phyloP scores from a whole-genome alignment of 2,329 filamentous ascomycete species.

The Colletotrichum theobromicola region DNA sequence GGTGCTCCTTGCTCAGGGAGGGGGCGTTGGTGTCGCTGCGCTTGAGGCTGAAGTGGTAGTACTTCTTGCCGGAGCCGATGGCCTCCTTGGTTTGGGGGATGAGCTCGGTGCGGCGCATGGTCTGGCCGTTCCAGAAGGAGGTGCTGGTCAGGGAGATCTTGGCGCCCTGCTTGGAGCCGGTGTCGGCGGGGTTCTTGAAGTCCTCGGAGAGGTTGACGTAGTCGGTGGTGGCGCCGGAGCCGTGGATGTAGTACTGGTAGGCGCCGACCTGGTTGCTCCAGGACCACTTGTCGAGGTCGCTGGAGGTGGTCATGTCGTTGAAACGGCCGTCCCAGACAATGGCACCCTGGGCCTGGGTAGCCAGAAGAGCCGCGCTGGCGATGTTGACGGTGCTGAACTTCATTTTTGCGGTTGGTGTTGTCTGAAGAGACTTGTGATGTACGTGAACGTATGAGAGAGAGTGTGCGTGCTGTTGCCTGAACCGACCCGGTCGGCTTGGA shows the following conservation, averaged over 20 bases:
- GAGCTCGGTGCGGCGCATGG: constrained; percentile 75
- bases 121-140: constrained; percentile 75
- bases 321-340: constrained; percentile 71
- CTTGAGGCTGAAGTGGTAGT: constrained; percentile 76
- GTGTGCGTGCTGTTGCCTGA: neutral
- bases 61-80: constrained; percentile 69
- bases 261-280: constrained; percentile 72
- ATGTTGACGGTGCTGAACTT: constrained; percentile 16
- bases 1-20: constrained; percentile 68
- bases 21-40: constrained; percentile 65
- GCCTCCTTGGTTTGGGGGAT: constrained; percentile 73
- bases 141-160: constrained; percentile 70
- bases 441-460: too few species aligned
- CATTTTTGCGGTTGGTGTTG: neutral
- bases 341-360: constrained; percentile 14
- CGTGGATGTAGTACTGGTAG: constrained; percentile 82
- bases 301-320: constrained; percentile 59
- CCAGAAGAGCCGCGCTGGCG: constrained; percentile 19
- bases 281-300: constrained; percentile 66
- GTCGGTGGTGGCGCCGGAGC: constrained; percentile 55
- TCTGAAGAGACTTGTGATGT: neutral
- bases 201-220: constrained; percentile 66
- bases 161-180: constrained; percentile 65
- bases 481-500: constrained; percentile 19
- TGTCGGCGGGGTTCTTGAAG: constrained; percentile 72